Base-by-base conservation (phyloP, 345 rosid genomes). In the Ceriops decandra region DNA sequence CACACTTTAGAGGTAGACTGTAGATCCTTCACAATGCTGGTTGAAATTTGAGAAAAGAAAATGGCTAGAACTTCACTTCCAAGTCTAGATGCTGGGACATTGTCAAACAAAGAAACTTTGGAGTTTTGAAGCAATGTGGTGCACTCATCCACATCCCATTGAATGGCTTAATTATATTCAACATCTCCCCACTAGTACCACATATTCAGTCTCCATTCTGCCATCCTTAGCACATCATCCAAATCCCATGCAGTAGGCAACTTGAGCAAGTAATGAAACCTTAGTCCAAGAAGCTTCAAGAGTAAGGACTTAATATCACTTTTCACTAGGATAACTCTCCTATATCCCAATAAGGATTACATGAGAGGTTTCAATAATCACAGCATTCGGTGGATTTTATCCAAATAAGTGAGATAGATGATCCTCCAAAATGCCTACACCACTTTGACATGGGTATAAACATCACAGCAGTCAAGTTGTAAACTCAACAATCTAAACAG, bases 221-320 rank as follows among this genome's bases (percentile, higher is more conserved):
- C 62, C 42, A 53, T 35, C 32, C n/a, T 52, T 51, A 22, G 6
- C 33, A 38, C 20, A 51, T 63, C 27, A 54, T 9, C 36, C 58
- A 22, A 65, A 57, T 61, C 71, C 56, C 74, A 52, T 73, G n/a
- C 26, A 54, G 64, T 64, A 32, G 62, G 52, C 38, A 66, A 57
- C 60, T 56, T 11, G 42, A 53, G 51, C 33, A 42, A 22, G 36
- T 6, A 8, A 63, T 16, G 21, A 49, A 54, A 57, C 59, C 59
- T 24, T 7, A 16, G 59, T 56, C 49, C 49, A 42, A 42, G 49
- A 42, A 42, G 15, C 15, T 13, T 42, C 49, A 15, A 42, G 49
- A 3, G 17, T 42, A 42, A 2, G 5, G 5, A 42, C 49, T 42
- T 15, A 3, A 3, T 42, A 13, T 3, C 16, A 15, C 49, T 2